Base-by-base conservation (phyloP, 306 rosid genomes). In the Cucurbita moschata region DNA sequence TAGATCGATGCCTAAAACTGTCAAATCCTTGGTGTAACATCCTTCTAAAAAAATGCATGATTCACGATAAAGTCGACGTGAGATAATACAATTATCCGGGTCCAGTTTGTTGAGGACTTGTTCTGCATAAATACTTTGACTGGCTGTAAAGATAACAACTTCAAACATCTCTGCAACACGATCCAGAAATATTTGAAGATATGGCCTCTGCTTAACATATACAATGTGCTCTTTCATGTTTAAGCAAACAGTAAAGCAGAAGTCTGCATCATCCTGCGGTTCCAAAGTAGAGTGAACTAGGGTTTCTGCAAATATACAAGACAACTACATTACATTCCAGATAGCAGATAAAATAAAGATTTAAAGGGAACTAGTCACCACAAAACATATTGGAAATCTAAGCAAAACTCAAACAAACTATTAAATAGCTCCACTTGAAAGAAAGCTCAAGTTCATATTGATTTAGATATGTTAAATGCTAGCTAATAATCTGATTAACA, bases 221-320 rank as follows among this genome's bases (percentile, higher is more conserved):
- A 94, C 99, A 11, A 82, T 87, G 85, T 91, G 87, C 79, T 94
- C 97, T 83, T 91, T 94, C 97, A 86, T 83, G 77, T 89, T 82
- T 84, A 87, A 94, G 81, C 88, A 91, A 62, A 94, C 97, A 8
- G 81, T 60, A 78, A 94, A 90, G 71, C 87, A 83, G 88, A 94
- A 94, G 84, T 94, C 96, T 1, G 96, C 96, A 73, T 89, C 87
- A 74, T 91, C 92, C 52, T 83, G 82, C 21, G 78, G 89, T 71
- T 91, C 97, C 85, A 94, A 80, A 10, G 96, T 89, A 76, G 99
- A 87, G 84, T 94, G 99, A 77, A 94, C 97, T 63, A 94, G 95
- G 59, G 99, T 94, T 87, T 94, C 99, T 94, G 96, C 87, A 79
- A 11, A 77, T 56, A 77, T 42, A 43, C 70, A 65, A 79, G 67